Percentiles rank a stretch among this genome's conserved stretches.
phyloP scores from a whole-genome alignment of 768 basidiomycete species.

The Glaciozyma martinii region DNA sequence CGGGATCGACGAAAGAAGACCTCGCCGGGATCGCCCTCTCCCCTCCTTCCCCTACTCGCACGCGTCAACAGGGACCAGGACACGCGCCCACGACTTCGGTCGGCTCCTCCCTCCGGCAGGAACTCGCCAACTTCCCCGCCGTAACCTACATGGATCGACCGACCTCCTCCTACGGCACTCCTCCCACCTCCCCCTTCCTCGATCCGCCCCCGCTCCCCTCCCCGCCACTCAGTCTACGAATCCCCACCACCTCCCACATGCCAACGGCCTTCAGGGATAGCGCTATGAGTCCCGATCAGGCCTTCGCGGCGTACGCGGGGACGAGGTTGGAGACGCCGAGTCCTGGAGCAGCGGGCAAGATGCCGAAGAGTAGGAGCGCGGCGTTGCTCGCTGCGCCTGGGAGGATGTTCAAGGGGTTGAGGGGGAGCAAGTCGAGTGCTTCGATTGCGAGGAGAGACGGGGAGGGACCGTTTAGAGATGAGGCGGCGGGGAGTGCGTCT shows the following conservation, averaged over 20 bases:
- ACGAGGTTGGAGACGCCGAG: too few relatives aligned
- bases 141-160: neutral
- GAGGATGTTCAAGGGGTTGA: too few relatives aligned
- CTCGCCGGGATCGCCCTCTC: constrained; percentile 1
- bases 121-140: constrained; percentile 6
- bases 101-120: constrained; percentile 20
- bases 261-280: neutral
- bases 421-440: too few relatives aligned
- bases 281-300: constrained; percentile 21
- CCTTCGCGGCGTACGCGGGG: constrained; percentile 23
- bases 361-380: too few relatives aligned
- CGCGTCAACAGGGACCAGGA: neutral
- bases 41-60: neutral
- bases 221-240: neutral
- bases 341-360: too few relatives aligned
- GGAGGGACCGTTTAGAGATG: too few relatives aligned
- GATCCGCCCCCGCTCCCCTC: neutral
- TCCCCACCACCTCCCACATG: neutral
- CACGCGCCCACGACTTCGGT: constrained; percentile 15
- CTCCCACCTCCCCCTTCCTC: neutral
- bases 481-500: too few relatives aligned
- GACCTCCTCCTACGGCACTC: constrained; percentile 4
- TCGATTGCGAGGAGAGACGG: too few relatives aligned
- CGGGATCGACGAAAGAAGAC: constrained; percentile 7
- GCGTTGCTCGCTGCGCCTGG: too few relatives aligned